A percentile compares a stretch with the other conserved stretches of the same genome.
These are phyloP conservation scores for Macadamia tetraphylla DNA, from an alignment of 164 flowering plant species.

Conservation along the genomic window DNA sequence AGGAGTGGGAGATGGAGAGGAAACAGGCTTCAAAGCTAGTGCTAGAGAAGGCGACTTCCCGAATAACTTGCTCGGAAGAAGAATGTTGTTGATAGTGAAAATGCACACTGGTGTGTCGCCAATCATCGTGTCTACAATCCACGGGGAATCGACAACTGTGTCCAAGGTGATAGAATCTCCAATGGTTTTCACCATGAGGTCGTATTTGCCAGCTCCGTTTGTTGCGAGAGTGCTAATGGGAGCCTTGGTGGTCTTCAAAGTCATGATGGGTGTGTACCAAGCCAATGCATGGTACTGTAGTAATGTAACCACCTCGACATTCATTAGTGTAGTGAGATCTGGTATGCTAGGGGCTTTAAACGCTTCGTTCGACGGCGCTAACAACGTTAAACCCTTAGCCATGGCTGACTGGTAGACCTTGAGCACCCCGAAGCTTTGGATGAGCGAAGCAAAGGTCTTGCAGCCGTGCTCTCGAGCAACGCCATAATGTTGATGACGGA, in stretches of 20 bases:
- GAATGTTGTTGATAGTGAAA: constrained; percentile 49
- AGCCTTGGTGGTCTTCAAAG: too few relatives aligned
- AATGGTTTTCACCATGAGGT: too few relatives aligned
- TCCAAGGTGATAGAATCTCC: too few relatives aligned
- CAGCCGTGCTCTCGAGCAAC: constrained; percentile 32
- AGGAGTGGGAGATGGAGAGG: constrained; percentile 43
- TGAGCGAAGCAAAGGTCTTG: too few relatives aligned
- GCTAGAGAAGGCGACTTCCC: constrained; percentile 67
- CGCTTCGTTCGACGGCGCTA: constrained; percentile 81
- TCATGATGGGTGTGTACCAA: too few relatives aligned
- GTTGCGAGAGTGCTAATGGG: too few relatives aligned
- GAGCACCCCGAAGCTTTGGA: constrained; percentile 63
- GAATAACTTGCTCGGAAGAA: constrained; percentile 34
- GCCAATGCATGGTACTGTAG: constrained; percentile 9
- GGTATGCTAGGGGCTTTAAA: constrained; percentile 57
- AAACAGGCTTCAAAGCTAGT: constrained; percentile 44
- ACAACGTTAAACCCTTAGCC: constrained; percentile 71
- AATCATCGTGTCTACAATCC: constrained; percentile 57
- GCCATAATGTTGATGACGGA: constrained; percentile 59
- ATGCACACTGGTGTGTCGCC: constrained; percentile 67
- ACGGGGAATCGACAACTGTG: constrained; percentile 11
- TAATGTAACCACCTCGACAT: constrained; percentile 60
- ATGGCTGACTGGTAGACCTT: constrained; percentile 47
- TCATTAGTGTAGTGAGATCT: constrained; percentile 56
- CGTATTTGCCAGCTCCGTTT: too few relatives aligned